Evolutionary conservation across 805 yeast genomes (phyloP).

Genomic region (Spathaspora girioi): DNA sequence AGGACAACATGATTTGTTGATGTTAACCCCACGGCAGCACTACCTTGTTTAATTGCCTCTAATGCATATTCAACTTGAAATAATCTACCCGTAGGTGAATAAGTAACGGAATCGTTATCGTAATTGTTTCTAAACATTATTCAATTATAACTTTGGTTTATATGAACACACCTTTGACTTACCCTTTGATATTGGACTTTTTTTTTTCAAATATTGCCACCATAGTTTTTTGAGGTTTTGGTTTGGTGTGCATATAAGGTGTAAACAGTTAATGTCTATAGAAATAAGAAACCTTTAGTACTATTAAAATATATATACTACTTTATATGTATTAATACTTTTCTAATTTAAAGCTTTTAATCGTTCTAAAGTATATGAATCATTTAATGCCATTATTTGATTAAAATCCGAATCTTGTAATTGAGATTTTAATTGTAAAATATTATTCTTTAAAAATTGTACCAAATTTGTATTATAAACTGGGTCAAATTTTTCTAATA

Average conservation of each 20-base stretch:
- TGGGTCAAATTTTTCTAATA: slow-evolving; percentile 31
- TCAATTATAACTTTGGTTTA: too few relatives aligned
- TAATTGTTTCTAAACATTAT: slow-evolving; percentile 89
- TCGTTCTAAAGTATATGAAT: slow-evolving; percentile 32
- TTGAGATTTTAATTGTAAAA: slow-evolving; percentile 21
- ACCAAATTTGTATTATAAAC: slow-evolving; percentile 45
- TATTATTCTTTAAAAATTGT: slow-evolving; percentile 32
- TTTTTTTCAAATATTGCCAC: neutral
- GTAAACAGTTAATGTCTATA: too few relatives aligned
- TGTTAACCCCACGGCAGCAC: slow-evolving; percentile 92
- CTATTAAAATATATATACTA: too few relatives aligned
- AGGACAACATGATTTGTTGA: slow-evolving; percentile 85
- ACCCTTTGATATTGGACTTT: too few relatives aligned
- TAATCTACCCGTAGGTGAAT: slow-evolving; percentile 90
- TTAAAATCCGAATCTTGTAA: slow-evolving; percentile 29
- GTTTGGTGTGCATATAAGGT: neutral
- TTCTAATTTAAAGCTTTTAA: slow-evolving; percentile 10
- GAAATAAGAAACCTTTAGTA: too few relatives aligned
- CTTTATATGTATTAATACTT: neutral
- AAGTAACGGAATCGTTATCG: slow-evolving; percentile 97
- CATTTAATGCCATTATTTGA: slow-evolving; percentile 28
- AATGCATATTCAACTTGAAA: slow-evolving; percentile 87
- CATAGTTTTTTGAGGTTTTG: neutral
- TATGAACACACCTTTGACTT: too few relatives aligned
- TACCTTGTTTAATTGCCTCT: slow-evolving; percentile 96